These are phyloP conservation scores for Saxispiralis lemnorum DNA, from an alignment of 495 filamentous ascomycete genomes.

Conservation along the genomic window DNA sequence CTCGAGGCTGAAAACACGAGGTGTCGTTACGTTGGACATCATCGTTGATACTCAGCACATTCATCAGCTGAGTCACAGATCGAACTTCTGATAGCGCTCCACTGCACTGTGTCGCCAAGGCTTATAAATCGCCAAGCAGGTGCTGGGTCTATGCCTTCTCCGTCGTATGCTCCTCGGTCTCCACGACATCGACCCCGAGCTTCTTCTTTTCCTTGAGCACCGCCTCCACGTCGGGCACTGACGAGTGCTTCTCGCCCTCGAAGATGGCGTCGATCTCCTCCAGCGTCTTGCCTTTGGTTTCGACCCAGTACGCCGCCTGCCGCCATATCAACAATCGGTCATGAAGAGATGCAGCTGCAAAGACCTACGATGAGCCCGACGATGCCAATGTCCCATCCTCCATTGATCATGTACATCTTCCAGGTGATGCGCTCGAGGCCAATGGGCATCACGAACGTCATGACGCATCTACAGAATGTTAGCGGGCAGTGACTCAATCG, in stretches of 20 bases:
- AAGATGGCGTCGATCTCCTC: constrained; percentile 19
- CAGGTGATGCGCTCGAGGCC: constrained; percentile 20
- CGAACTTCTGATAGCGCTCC: too few relatives aligned
- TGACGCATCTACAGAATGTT: constrained; percentile 20
- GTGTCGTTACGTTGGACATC: too few relatives aligned
- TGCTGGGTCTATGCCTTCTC: too few relatives aligned
- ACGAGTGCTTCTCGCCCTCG: constrained; percentile 28
- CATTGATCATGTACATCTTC: constrained; percentile 20
- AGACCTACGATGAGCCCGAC: constrained; percentile 13
- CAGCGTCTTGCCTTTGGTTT: constrained; percentile 13
- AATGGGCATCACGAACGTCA: constrained; percentile 36
- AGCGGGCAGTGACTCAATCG: background rate
- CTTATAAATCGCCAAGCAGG: too few relatives aligned
- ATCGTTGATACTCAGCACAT: too few relatives aligned
- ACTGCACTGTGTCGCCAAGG: too few relatives aligned
- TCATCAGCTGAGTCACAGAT: too few relatives aligned
- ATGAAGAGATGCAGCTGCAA: background rate
- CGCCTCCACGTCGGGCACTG: constrained; percentile 27
- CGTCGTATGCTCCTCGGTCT: background rate
- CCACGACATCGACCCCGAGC: constrained; percentile 3
- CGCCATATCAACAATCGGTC: background rate
- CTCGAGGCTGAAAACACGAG: too few relatives aligned
- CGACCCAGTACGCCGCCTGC: constrained; percentile 10
- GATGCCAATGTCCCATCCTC: constrained; percentile 16
- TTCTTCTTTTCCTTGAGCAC: constrained; percentile 20